A percentile compares a stretch with the other conserved stretches of the same genome.
Evolutionary conservation across 2,329 filamentous ascomycete genomes (phyloP).

Genomic region (Venturia aucupariae): DNA sequence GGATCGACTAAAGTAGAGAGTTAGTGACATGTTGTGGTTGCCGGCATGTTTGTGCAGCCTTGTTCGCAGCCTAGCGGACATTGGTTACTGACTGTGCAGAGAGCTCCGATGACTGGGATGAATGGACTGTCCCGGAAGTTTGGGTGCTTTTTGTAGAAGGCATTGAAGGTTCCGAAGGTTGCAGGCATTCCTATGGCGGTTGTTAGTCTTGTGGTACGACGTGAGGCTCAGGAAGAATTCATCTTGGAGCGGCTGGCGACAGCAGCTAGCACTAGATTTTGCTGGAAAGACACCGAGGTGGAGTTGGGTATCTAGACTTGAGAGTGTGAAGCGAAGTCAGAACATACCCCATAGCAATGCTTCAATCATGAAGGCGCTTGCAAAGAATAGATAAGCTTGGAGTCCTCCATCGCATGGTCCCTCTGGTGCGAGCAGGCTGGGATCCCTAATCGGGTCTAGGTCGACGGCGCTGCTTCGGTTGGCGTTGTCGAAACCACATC

Average conservation of each 20-base stretch:
- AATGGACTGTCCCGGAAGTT: not conserved
- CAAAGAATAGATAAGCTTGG: constrained; percentile 10
- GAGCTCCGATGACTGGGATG: constrained; percentile 12
- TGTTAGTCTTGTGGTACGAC: not conserved
- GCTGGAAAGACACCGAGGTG: not conserved
- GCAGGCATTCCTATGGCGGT: constrained; percentile 7
- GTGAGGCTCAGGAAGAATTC: not conserved
- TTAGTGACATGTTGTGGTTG: not conserved
- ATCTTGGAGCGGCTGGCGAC: not conserved
- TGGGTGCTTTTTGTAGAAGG: constrained; percentile 7
- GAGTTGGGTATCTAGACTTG: not conserved
- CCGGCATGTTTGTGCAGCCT: not conserved
- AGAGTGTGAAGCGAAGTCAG: not conserved
- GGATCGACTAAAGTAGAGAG: not conserved
- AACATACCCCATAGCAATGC: constrained; percentile 13
- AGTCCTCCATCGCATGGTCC: constrained; percentile 9
- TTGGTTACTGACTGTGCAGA: constrained; percentile 9
- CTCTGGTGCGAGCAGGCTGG: not conserved
- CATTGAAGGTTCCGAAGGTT: constrained; percentile 9
- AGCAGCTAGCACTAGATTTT: not conserved
- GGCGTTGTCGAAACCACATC: not conserved
- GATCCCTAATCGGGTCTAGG: not conserved
- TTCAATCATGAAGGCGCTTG: constrained; percentile 10
- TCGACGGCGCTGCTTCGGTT: not conserved
- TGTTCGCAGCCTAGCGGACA: not conserved